These are phyloP conservation scores for Mimosa pudica DNA, from an alignment of 306 rosid species.

Conservation along the genomic window DNA sequence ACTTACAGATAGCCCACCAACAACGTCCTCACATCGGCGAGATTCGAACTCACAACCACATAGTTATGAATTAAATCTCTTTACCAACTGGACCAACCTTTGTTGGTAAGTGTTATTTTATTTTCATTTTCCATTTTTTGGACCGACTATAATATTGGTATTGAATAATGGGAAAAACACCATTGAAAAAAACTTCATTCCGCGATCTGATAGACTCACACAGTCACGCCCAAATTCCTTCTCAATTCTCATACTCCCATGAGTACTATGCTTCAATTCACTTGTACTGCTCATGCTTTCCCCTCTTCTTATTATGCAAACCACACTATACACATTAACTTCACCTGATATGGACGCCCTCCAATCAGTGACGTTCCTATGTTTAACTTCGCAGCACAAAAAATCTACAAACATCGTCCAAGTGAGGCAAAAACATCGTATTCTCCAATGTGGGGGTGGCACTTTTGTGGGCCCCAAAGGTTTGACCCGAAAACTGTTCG, in stretches of 20 bases:
- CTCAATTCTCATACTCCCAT: conserved; percentile 47
- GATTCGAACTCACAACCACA: too few relatives aligned
- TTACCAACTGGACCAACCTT: too few relatives aligned
- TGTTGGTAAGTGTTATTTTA: too few relatives aligned
- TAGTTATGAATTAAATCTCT: too few relatives aligned
- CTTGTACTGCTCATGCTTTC: conserved; percentile 71
- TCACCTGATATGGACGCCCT: conserved; percentile 18
- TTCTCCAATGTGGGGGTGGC: neutral
- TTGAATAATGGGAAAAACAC: too few relatives aligned
- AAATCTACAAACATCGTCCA: conserved; percentile 16
- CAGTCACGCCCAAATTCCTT: conserved; percentile 41
- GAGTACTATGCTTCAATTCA: conserved; percentile 75
- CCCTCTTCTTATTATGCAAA: conserved; percentile 56
- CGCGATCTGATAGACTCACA: conserved; percentile 55
- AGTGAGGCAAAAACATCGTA: neutral
- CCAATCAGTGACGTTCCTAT: neutral
- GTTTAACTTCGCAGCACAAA: conserved; percentile 18
- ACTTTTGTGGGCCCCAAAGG: neutral
- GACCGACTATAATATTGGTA: too few relatives aligned
- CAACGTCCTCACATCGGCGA: too few relatives aligned
- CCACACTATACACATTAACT: neutral
- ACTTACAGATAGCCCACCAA: too few relatives aligned
- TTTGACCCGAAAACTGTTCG: conserved; percentile 46
- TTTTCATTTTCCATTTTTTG: too few relatives aligned
- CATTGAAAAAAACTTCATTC: too few relatives aligned